phyloP scores from a whole-genome alignment of 441 rosid species.

The Croton setiger region DNA sequence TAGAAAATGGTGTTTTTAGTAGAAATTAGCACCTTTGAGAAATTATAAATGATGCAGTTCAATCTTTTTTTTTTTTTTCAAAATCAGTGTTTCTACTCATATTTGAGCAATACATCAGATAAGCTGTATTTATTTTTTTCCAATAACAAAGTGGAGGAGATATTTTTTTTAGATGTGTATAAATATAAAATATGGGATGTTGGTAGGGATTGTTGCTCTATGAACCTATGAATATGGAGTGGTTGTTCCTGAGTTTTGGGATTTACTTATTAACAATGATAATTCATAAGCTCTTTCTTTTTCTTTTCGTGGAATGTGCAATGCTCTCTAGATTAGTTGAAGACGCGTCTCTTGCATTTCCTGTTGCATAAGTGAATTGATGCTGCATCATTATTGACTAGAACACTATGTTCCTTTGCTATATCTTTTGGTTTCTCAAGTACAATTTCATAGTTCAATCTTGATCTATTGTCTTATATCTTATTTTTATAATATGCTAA shows the following conservation, averaged over 20 bases:
- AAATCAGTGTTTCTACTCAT: neutral
- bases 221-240: neutral
- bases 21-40: neutral
- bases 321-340: neutral
- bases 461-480: neutral
- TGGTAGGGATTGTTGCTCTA: neutral
- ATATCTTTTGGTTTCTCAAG: neutral
- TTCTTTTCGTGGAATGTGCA: neutral
- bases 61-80: neutral
- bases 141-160: neutral
- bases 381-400: neutral
- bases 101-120: neutral
- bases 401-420: neutral
- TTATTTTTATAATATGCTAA: neutral
- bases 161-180: neutral
- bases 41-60: neutral
- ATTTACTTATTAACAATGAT: neutral
- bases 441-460: neutral
- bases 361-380: neutral
- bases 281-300: neutral
- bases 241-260: neutral
- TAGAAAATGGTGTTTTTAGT: neutral
- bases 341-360: too few relatives aligned
- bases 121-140: neutral
- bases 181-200: neutral